phyloP scores from a whole-genome alignment of 495 filamentous ascomycete species.

The Penicillium lagena region DNA sequence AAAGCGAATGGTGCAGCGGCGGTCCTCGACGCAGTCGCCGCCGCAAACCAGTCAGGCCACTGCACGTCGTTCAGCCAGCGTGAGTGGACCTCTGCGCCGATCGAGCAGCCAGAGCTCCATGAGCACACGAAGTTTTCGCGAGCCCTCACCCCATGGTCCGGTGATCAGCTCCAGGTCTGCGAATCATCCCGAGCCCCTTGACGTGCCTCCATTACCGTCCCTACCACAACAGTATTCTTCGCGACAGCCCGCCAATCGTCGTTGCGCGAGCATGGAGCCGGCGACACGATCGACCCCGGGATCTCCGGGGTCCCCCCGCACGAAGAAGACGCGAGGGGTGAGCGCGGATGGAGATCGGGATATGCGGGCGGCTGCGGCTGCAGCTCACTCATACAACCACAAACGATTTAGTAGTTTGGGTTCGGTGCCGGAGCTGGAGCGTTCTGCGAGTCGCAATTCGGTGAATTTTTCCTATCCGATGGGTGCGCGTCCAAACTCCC shows the following conservation, averaged over 20 bases:
- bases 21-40: slow-evolving; percentile 65
- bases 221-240: slow-evolving; percentile 49
- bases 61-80: slow-evolving; percentile 30
- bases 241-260: slow-evolving; percentile 25
- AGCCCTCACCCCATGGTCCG: slow-evolving; percentile 53
- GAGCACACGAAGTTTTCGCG: slow-evolving; percentile 77
- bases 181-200: slow-evolving; percentile 16
- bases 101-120: slow-evolving; percentile 71
- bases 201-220: slow-evolving; percentile 68
- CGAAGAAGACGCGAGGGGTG: slow-evolving; percentile 28
- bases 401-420: slow-evolving; percentile 19
- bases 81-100: slow-evolving; percentile 48
- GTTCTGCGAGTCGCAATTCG: slow-evolving; percentile 58
- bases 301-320: slow-evolving; percentile 38
- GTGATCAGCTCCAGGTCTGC: slow-evolving; percentile 25
- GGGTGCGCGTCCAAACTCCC: slow-evolving; percentile 42
- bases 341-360: slow-evolving; percentile 39
- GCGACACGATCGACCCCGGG: slow-evolving; percentile 43
- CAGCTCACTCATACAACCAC: slow-evolving; percentile 8
- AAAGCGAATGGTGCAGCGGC: slow-evolving; percentile 72
- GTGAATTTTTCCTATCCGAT: slow-evolving; percentile 86
- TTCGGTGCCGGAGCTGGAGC: slow-evolving; percentile 40
- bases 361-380: slow-evolving; percentile 10
- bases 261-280: slow-evolving; percentile 51
- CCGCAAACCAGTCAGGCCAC: slow-evolving; percentile 50